Evolutionary conservation across 257 asterid species (phyloP), one percentile per base, ranked within the genome.

Genomic region (Cinchona pubescens): DNA sequence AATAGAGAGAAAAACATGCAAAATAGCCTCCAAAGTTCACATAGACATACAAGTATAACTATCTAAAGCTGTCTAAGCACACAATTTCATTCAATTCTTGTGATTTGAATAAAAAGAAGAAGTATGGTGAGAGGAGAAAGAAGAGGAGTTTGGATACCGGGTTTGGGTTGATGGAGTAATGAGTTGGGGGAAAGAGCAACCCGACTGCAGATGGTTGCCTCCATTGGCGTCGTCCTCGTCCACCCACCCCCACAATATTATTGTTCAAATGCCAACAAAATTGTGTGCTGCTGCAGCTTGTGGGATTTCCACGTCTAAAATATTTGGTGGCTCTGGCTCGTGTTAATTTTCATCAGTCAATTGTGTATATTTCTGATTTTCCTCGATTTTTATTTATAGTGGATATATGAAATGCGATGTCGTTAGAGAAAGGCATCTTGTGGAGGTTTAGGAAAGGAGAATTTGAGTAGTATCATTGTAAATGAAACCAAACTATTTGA

Each of bases 201-300:
- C 65, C 92, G 85, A 67, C 89, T 84, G 85, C 87, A 86, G 78
- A 91, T 84, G 81, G 93, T 90, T 45, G 90, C 82, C 88, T 85
- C 97, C 97, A 91, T 91, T 69, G 34, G 61, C 61, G n/a, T n/a
- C n/a, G n/a, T n/a, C n/a, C n/a, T n/a, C n/a, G n/a, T n/a, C n/a
- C n/a, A n/a, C n/a, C n/a, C n/a, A n/a, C n/a, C n/a, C n/a, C n/a
- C n/a, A n/a, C n/a, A n/a, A n/a, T n/a, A n/a, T n/a, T n/a, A n/a
- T n/a, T n/a, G 19, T 23, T 48, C 66, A 35, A 35, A 51, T 72
- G 67, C 56, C 7, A 14, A 72, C 67, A 72, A 58, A 0, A 56
- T n/a, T 35, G 55, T 72, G 2, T 19, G 55, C 76, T 23, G 30
- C 6, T 2, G 42, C 42, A 6, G 15, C 55, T 72, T 56, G 67